Evolutionary conservation across 805 yeast species (phyloP), one percentile per base, ranked within the genome.

Genomic region (Pichia gijzeniarum): DNA sequence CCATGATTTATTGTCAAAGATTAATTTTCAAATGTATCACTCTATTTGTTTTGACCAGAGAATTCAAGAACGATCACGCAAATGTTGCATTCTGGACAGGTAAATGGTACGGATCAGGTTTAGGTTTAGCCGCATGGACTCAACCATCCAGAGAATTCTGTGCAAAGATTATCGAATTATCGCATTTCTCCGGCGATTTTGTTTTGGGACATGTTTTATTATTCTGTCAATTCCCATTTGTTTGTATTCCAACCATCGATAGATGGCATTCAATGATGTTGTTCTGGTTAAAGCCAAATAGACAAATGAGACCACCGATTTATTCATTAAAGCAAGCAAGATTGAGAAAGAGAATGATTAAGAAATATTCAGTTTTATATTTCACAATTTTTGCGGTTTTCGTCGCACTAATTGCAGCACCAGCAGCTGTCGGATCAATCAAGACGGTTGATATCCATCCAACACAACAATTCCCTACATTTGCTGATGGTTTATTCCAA

Each of bases 81-180:
- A 93, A 93, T 72, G 85, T 95, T 57, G 98, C 99, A 25, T 93
- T 95, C 95, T 93, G 99, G 99, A 86, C 96, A 48, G 99, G 99
- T 76, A 90, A 89, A 70, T 93, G 99, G 99, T 89, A 90, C 67
- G 93, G 95, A 48, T 74, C 86, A 49, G 93, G 95, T 61, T 70
- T 91, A 68, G 99, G 98, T 49, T 80, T 82, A 79, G 80, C 83
- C 77, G 96, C 97, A 18, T 78, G 85, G 75, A 82, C 98, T 30
- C 98, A 91, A 72, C 99, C 99, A 51, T 63, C 85, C 43, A 87
- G 99, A 76, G 99, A 93, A 72, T 87, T 87, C 62, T 76, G 80
- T 60, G 97, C 97, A 55, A 93, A 93, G 78, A 76, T 83, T 52
- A 86, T 91, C 57, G 99, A 93, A 72, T 69, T 86, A 74, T 87